Percentiles rank a stretch among this genome's conserved stretches.
Evolutionary conservation across 2,329 filamentous ascomycete genomes (phyloP).

Genomic region (Leptoxyphium fumago): DNA sequence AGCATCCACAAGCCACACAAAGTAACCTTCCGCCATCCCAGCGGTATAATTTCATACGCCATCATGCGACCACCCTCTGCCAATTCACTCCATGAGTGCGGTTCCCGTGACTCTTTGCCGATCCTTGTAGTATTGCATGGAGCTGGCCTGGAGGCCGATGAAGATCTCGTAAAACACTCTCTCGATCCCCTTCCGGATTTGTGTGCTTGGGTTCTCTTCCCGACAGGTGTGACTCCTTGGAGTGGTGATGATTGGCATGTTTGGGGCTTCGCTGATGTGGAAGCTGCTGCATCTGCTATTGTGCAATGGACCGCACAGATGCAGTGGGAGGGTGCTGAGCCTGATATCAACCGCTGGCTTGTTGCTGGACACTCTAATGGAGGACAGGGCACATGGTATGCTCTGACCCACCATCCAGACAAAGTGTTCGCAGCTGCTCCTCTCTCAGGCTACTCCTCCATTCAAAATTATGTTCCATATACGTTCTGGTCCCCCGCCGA

Average conservation of each 20-base stretch:
- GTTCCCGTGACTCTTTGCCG: conserved; percentile 22
- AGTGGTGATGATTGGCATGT: conserved; percentile 47
- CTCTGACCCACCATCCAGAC: conserved; percentile 41
- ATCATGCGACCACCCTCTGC: conserved; percentile 39
- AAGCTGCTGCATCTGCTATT: conserved; percentile 37
- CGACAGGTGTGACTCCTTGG: conserved; percentile 44
- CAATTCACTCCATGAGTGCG: conserved; percentile 17
- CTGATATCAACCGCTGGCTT: conserved; percentile 35
- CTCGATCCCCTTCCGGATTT: conserved; percentile 37
- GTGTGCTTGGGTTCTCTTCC: conserved; percentile 41
- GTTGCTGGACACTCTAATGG: conserved; percentile 46
- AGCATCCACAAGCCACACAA: conserved; percentile 32
- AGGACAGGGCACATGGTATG: conserved; percentile 44
- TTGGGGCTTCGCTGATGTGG: conserved; percentile 42
- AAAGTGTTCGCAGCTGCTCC: conserved; percentile 41
- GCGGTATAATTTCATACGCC: conserved; percentile 41
- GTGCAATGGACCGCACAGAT: conserved; percentile 34
- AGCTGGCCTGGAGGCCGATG: conserved; percentile 41
- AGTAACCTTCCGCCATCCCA: conserved; percentile 39
- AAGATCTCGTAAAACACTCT: conserved; percentile 29
- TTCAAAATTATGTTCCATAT: conserved; percentile 45
- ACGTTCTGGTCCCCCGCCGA: conserved; percentile 41
- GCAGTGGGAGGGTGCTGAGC: conserved; percentile 33
- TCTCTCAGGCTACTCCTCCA: conserved; percentile 44
- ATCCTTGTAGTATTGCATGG: conserved; percentile 40